Evolutionary conservation across 2,329 filamentous ascomycete species (phyloP).

Genomic region (Microsporum ferrugineum): DNA sequence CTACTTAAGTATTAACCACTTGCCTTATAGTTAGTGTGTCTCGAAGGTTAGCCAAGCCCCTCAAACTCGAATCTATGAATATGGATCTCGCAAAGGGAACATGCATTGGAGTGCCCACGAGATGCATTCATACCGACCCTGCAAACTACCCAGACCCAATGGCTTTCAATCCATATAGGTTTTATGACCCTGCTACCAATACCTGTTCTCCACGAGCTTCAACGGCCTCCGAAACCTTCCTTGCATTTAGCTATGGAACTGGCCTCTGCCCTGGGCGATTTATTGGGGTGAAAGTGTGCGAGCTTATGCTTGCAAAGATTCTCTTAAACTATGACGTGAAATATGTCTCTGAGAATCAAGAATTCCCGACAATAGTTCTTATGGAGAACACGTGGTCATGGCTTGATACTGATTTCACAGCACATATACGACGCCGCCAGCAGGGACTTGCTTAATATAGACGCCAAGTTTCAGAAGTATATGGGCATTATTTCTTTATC

Average conservation of each 20-base stretch:
- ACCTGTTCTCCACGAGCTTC: background rate
- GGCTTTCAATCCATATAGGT: background rate
- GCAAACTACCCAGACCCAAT: background rate
- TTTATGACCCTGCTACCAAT: background rate
- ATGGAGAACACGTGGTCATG: background rate
- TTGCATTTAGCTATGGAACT: background rate
- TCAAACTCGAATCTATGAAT: background rate
- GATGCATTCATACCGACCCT: background rate
- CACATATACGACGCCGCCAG: background rate
- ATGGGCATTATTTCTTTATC: no score
- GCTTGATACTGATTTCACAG: background rate
- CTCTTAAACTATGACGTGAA: background rate
- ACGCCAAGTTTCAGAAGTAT: no score
- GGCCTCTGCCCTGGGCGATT: conserved; percentile 2
- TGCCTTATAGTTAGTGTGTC: background rate
- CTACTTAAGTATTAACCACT: background rate
- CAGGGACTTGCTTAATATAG: background rate
- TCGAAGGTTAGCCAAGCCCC: background rate
- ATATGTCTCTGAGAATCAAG: background rate
- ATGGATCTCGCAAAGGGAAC: background rate
- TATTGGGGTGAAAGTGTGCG: background rate
- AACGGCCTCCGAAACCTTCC: background rate
- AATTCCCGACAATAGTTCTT: background rate
- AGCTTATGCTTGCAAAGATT: background rate
- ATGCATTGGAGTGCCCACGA: background rate